These are phyloP conservation scores for Plasmodiophora brassicae DNA, from an alignment of 208 protist species.

Conservation along the genomic window DNA sequence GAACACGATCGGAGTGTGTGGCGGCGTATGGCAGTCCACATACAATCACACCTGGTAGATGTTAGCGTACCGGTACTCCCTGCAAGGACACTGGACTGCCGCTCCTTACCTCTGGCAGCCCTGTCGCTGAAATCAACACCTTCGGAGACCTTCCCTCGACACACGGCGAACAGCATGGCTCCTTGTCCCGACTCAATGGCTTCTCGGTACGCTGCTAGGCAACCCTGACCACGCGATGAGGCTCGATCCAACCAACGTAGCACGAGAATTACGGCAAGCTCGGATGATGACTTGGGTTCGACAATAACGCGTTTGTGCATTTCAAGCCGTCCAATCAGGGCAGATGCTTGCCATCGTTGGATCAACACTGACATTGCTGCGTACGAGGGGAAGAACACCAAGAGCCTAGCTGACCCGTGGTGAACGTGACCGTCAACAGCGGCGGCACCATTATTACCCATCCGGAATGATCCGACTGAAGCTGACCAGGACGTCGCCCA, in stretches of 20 bases:
- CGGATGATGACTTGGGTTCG: not conserved
- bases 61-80: not conserved
- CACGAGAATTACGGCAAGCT: not conserved
- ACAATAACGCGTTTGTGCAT: not conserved
- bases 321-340: not conserved
- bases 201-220: not conserved
- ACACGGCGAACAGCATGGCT: constrained; percentile 41
- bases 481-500: not conserved
- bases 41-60: not conserved
- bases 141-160: constrained; percentile 52
- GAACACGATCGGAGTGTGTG: constrained; percentile 23
- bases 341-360: not conserved
- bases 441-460: not conserved
- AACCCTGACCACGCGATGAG: not conserved
- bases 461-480: not conserved
- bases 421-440: not conserved
- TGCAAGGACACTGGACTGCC: not conserved
- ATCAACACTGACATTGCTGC: not conserved
- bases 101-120: not conserved
- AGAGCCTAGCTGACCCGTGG: not conserved
- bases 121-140: constrained; percentile 52
- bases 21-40: not conserved
- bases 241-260: not conserved
- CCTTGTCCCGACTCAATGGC: not conserved
- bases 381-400: constrained; percentile 19